Evolutionary conservation across 2,329 filamentous ascomycete genomes (phyloP), one percentile per base, ranked within the genome.

Genomic region (Myriosclerotinia duriaeana): DNA sequence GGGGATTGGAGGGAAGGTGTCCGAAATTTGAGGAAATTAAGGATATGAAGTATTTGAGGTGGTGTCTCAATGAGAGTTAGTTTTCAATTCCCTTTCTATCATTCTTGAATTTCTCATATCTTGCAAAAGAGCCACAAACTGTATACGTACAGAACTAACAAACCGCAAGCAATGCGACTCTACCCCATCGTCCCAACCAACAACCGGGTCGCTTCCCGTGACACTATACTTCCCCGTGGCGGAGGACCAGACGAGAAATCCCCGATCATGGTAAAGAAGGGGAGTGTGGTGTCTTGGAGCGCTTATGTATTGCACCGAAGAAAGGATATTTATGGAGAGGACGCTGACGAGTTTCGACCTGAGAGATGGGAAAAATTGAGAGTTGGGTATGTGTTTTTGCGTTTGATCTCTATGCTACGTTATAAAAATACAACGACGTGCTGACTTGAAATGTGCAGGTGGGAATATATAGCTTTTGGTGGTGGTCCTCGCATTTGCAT

Each of bases 381-480:
- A 20, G 38, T 53, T 17, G 36, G 46, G 54, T 65, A 61, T 36
- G 64, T 65, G 34, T 20, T 15, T 48, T 42, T 30, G 40, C 20
- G 9, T 2, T 50, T 42, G 7, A 36, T 20, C 1, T 40, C 40
- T 15, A 50, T 34, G 15, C 40, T 15, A 50, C 20, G 15, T 52
- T 30, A 17, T 6, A 44, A n/a, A 2, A 12, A 48, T 11, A 38
- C 8, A n/a, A 53, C 17, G 12, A 55, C 7, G 36, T 6, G 7
- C 56, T 60, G 34, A 20, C 71, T 84, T 1, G 92, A 87, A 0
- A 70, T 85, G 0, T 74, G 74, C 53, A 78, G 84, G 46, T 91
- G 93, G 78, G 91, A 91, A 0, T 92, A 91, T 66, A 88, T 91
- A 52, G 89, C 89, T 0, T 96, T 95, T 74, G 90, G 87, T 70